phyloP scores from a whole-genome alignment of 1,284 basidiomycete genomes.

The Malassezia dermatis region DNA sequence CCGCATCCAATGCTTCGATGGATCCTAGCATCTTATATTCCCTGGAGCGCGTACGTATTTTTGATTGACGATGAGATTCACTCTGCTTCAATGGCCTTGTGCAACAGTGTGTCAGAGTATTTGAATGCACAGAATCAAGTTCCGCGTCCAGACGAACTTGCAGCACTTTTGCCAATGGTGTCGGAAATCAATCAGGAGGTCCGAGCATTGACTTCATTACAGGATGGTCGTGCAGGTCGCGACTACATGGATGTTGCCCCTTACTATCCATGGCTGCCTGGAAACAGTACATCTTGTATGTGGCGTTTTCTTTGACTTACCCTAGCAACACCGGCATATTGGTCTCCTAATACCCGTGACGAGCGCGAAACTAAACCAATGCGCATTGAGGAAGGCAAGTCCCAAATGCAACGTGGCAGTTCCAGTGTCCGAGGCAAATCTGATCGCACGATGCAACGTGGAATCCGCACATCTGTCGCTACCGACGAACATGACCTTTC shows the following conservation, averaged over 20 bases:
- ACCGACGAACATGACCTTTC: slow-evolving; percentile 1
- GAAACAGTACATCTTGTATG: neutral
- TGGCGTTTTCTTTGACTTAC: neutral
- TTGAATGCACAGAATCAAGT: slow-evolving; percentile 20
- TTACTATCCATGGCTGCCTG: slow-evolving; percentile 10
- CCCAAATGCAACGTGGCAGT: neutral
- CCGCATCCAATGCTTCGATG: neutral
- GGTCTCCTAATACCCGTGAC: slow-evolving; percentile 3
- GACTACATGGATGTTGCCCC: slow-evolving; percentile 7
- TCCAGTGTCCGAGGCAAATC: neutral
- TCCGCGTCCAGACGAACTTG: slow-evolving; percentile 22
- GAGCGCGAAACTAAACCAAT: slow-evolving; percentile 10
- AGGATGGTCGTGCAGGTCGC: slow-evolving; percentile 20
- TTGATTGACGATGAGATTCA: slow-evolving; percentile 19
- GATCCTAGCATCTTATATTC: slow-evolving; percentile 6
- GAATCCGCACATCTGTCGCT: neutral
- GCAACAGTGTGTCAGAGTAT: slow-evolving; percentile 28
- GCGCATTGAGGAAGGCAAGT: slow-evolving; percentile 5
- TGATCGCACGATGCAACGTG: neutral
- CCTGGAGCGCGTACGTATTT: slow-evolving; percentile 9
- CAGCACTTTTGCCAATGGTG: slow-evolving; percentile 23
- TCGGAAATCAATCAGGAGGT: slow-evolving; percentile 32
- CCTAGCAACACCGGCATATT: neutral
- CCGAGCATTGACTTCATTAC: slow-evolving; percentile 24
- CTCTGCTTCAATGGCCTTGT: slow-evolving; percentile 27